phyloP scores from a whole-genome alignment of 2,329 filamentous ascomycete species.

The Epichloe sp. region DNA sequence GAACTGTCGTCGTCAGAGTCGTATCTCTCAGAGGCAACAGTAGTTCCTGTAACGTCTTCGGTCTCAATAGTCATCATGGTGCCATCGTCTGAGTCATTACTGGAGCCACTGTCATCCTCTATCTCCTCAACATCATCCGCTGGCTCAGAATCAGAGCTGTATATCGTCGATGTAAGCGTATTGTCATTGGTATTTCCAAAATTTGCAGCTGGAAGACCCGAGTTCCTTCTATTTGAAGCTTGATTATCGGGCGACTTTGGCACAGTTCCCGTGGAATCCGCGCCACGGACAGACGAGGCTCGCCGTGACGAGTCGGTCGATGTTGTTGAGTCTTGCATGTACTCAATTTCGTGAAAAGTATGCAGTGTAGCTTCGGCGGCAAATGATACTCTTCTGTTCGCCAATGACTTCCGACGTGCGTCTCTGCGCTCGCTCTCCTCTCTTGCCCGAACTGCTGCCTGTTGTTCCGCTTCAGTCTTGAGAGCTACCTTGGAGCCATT shows the following conservation, averaged over 20 bases:
- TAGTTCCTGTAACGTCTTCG: conserved; percentile 61
- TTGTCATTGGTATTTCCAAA: conserved; percentile 54
- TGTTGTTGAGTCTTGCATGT: conserved; percentile 74
- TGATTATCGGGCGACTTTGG: conserved; percentile 52
- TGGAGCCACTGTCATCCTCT: conserved; percentile 33
- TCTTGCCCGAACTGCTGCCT: conserved; percentile 53
- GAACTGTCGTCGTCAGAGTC: conserved; percentile 55
- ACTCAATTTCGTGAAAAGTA: conserved; percentile 91
- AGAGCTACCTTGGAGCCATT: conserved; percentile 46
- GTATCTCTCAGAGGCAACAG: conserved; percentile 46
- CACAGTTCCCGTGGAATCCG: conserved; percentile 24
- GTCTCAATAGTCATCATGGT: conserved; percentile 75
- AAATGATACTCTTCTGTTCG: conserved; percentile 89
- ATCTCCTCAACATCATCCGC: conserved; percentile 42
- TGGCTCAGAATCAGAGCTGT: conserved; percentile 53
- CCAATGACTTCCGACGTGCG: conserved; percentile 81
- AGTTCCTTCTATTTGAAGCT: conserved; percentile 49
- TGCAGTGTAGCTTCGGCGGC: conserved; percentile 94
- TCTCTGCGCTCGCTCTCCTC: conserved; percentile 69
- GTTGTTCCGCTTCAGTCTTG: conserved; percentile 57
- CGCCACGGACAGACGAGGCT: conserved; percentile 43
- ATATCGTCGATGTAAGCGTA: conserved; percentile 63
- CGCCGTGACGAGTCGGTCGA: conserved; percentile 65
- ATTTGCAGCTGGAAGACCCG: conserved; percentile 50
- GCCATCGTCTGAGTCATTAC: conserved; percentile 55